Evolutionary conservation across 2,329 filamentous ascomycete genomes (phyloP), one percentile per base, ranked within the genome.

Genomic region (Arthroderma uncinatum): DNA sequence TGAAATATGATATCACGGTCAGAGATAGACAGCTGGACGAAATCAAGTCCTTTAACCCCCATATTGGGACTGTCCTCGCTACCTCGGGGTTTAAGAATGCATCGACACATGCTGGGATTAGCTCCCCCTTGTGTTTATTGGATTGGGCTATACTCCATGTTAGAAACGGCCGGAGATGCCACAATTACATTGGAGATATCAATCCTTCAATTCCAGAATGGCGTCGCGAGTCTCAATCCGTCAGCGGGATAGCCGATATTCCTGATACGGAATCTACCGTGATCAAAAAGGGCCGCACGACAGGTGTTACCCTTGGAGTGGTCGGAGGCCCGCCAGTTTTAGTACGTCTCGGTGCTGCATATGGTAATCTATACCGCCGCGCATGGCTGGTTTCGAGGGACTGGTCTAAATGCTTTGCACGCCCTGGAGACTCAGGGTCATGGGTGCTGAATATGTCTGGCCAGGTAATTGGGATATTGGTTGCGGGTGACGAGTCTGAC

Each of bases 131-230:
- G 9, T 8, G 1, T 7, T 37, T 40, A 16, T 9, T 39, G 16
- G 53, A 54, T 16, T 54, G 53, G 53, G 34, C 53, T 21, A 14
- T 42, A 12, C 1, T 54, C 28, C 53, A 39, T 40, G 40, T 54
- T 5, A 28, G 12, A 28, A 40, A 54, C 21, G 33, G 33, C 14
- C 33, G 19, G n/a, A 9, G 5, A 1, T 12, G 16, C 8, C 14
- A 25, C 0, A 54, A 54, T 23, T 54, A 23, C 34, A 54, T 37
- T 16, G 16, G 8, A 10, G 36, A 55, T 23, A 23, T 23, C 25
- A 14, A 42, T 14, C 25, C 21, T 28, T 10, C 36, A 12, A 33
- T 10, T 12, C n/a, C 34, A 21, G 9, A n/a, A 30, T 55, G 53
- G 53, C 33, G 21, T 10, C 34, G 8, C 21, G 14, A 16, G 19